Percentiles rank a stretch among this genome's conserved stretches.
Conservation (phyloP, 2,329 filamentous ascomycete genomes). For the Fusarium pininemorale region DNA sequence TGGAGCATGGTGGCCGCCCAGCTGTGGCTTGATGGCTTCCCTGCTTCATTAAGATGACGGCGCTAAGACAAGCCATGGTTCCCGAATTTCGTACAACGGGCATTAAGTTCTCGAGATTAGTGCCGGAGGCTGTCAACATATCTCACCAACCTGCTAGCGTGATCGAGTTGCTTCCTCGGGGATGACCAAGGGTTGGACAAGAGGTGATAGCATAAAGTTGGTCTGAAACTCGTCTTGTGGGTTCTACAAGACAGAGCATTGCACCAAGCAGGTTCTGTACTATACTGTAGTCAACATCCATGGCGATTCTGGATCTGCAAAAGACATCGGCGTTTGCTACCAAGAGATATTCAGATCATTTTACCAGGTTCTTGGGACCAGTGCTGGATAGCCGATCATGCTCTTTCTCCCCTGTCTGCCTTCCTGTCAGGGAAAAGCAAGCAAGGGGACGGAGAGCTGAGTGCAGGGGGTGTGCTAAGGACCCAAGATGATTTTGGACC, state of each 20-base stretch:
- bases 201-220: neutral
- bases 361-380: constrained; percentile 24
- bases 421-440: constrained; percentile 20
- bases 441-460: constrained; percentile 20
- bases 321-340: neutral
- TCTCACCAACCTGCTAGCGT: constrained; percentile 17
- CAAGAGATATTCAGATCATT: neutral
- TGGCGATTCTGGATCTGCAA: neutral
- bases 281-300: neutral
- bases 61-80: constrained; percentile 28
- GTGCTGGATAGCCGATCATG: neutral
- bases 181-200: constrained; percentile 24
- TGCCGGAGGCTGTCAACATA: constrained; percentile 25
- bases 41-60: constrained; percentile 10
- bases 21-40: constrained; percentile 14
- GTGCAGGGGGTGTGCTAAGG: neutral
- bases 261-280: neutral
- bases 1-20: constrained; percentile 18
- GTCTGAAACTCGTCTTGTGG: neutral
- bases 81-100: constrained; percentile 25
- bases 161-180: constrained; percentile 9
- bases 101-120: constrained; percentile 12
- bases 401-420: neutral
- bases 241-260: neutral
- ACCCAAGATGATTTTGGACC: neutral